A percentile compares a stretch with the other conserved stretches of the same genome.
Conservation (phyloP, 1,139 yeast species). For the Meyerozyma carpophila region DNA sequence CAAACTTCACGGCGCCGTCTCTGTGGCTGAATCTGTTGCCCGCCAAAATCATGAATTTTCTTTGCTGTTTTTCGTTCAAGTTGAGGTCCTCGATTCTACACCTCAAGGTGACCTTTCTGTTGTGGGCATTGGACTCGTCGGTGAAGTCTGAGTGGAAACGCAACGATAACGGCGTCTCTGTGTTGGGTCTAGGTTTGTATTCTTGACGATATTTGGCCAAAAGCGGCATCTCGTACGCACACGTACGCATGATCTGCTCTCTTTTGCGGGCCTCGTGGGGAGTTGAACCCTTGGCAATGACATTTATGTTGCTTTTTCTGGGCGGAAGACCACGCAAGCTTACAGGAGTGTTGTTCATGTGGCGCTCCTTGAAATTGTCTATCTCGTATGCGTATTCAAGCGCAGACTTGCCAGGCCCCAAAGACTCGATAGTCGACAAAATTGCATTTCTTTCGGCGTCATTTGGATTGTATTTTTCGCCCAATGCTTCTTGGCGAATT, state of each 20-base stretch:
- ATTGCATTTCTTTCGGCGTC: constrained; percentile 44
- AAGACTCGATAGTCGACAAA: constrained; percentile 38
- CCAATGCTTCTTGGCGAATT: constrained; percentile 51
- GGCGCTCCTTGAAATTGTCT: constrained; percentile 41
- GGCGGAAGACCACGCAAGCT: constrained; percentile 36
- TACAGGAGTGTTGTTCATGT: constrained; percentile 41
- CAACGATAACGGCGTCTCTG: constrained; percentile 55
- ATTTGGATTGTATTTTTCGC: constrained; percentile 52
- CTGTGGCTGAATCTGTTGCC: constrained; percentile 70
- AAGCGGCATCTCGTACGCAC: constrained; percentile 90
- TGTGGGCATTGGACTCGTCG: constrained; percentile 62
- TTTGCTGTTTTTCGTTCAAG: constrained; percentile 49
- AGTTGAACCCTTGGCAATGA: constrained; percentile 30
- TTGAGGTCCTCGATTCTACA: constrained; percentile 52
- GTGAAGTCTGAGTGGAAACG: constrained; percentile 72
- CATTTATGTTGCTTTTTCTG: constrained; percentile 34
- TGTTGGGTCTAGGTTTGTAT: constrained; percentile 40
- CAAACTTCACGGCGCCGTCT: constrained; percentile 55
- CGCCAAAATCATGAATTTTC: constrained; percentile 73
- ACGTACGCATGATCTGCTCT: constrained; percentile 61
- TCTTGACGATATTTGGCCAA: constrained; percentile 68
- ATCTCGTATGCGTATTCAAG: constrained; percentile 41
- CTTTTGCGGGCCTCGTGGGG: constrained; percentile 34
- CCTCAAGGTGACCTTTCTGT: constrained; percentile 60
- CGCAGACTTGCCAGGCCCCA: constrained; percentile 24